Evolutionary conservation across 371 early-diverging fungal genomes (phyloP).

Genomic region (Mucor ambiguus): DNA sequence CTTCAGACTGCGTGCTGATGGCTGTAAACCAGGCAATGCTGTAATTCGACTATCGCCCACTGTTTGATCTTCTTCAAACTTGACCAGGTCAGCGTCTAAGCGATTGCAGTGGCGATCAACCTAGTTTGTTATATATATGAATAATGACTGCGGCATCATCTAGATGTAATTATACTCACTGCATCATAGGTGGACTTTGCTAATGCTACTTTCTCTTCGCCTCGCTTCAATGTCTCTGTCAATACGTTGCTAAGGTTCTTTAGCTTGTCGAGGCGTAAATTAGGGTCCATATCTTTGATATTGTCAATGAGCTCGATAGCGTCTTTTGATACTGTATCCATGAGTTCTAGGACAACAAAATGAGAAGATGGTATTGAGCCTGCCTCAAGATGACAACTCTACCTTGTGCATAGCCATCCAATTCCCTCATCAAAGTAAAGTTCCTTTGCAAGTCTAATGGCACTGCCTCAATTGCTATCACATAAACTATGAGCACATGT

Average conservation of each 20-base stretch:
- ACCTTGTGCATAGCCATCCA: constrained; percentile 90
- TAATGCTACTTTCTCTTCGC: constrained; percentile 88
- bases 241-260: constrained; percentile 61
- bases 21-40: constrained; percentile 43
- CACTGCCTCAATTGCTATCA: constrained; percentile 82
- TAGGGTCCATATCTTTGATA: constrained; percentile 45
- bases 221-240: constrained; percentile 74
- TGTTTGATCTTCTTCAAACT: constrained; percentile 48
- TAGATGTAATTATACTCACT: constrained; percentile 46
- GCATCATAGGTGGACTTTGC: constrained; percentile 89
- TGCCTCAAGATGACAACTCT: constrained; percentile 23
- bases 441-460: constrained; percentile 89
- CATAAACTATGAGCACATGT: neutral
- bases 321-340: constrained; percentile 57
- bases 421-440: constrained; percentile 87
- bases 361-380: neutral
- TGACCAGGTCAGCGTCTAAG: constrained; percentile 49
- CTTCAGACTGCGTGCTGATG: constrained; percentile 40
- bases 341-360: constrained; percentile 42
- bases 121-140: constrained; percentile 4
- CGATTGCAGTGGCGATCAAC: constrained; percentile 47
- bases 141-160: neutral
- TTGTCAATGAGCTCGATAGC: constrained; percentile 58
- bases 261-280: constrained; percentile 61
- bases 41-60: constrained; percentile 43